phyloP scores from a whole-genome alignment of 208 protist species.

The Kentomonas sorsogonicus region DNA sequence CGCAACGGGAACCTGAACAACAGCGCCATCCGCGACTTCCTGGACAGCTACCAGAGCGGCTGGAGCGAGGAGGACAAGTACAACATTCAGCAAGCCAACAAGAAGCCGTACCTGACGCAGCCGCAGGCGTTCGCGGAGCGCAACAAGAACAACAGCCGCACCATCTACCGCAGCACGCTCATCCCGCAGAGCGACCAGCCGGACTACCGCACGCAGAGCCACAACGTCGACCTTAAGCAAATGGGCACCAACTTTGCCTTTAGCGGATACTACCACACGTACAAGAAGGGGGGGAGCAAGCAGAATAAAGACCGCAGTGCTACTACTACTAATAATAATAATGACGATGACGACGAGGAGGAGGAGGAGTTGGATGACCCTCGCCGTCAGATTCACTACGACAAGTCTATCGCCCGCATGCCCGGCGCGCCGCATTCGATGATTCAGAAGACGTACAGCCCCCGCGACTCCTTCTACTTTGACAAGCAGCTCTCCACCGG shows the following conservation, averaged over 20 bases:
- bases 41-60: slow-evolving; percentile 52
- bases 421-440: slow-evolving; percentile 38
- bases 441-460: slow-evolving; percentile 48
- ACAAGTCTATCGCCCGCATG: slow-evolving; percentile 40
- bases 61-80: slow-evolving; percentile 60
- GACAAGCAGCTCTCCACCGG: not conserved
- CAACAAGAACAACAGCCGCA: slow-evolving; percentile 33
- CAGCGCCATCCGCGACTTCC: slow-evolving; percentile 17
- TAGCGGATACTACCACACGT: slow-evolving; percentile 45
- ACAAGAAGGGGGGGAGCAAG: no score
- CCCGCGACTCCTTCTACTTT: slow-evolving; percentile 17
- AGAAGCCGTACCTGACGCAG: slow-evolving; percentile 67
- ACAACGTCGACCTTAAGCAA: slow-evolving; percentile 55
- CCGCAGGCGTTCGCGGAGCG: slow-evolving; percentile 34
- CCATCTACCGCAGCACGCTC: slow-evolving; percentile 51
- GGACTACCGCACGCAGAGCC: slow-evolving; percentile 47
- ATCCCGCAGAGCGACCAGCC: slow-evolving; percentile 23
- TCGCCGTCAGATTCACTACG: slow-evolving; percentile 37
- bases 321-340: no score
- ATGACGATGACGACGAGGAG: no score
- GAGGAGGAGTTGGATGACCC: slow-evolving; percentile 68
- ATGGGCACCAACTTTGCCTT: slow-evolving; percentile 65
- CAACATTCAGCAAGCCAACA: slow-evolving; percentile 55
- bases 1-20: slow-evolving; percentile 25
- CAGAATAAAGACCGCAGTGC: no score